phyloP scores from a whole-genome alignment of 139 green algal genomes.

The Raphidocelis subcapitata region DNA sequence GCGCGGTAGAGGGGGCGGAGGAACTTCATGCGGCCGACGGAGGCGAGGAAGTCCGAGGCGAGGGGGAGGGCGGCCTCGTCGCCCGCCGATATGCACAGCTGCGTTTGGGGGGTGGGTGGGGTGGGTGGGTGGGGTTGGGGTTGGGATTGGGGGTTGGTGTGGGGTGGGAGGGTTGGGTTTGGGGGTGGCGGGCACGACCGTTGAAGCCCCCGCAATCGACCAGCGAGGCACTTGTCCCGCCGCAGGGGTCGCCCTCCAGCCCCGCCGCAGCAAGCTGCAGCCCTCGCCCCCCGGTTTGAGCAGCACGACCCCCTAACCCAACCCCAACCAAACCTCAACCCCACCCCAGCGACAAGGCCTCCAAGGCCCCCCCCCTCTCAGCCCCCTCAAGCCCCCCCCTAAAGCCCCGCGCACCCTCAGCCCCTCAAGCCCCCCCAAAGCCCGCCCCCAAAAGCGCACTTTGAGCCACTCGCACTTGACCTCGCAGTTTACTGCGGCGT shows the following conservation, averaged over 20 bases:
- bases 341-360: background rate
- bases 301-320: background rate
- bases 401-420: too few species aligned
- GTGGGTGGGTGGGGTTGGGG: background rate
- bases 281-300: too few species aligned
- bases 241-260: too few species aligned
- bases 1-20: conserved; percentile 75
- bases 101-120: background rate
- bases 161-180: background rate
- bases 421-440: too few species aligned
- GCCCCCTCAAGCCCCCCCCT: conserved; percentile 53
- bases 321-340: background rate
- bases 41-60: conserved; percentile 40
- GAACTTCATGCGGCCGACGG: conserved; percentile 82
- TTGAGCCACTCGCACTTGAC: conserved; percentile 41
- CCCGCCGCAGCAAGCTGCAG: too few species aligned
- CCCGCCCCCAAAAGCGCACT: conserved; percentile 8
- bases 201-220: too few species aligned
- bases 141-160: background rate
- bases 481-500: conserved; percentile 68
- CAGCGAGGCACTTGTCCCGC: too few species aligned
- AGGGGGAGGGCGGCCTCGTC: conserved; percentile 17
- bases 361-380: conserved; percentile 2
- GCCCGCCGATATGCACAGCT: too few species aligned
- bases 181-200: too few species aligned